A percentile compares a stretch with the other conserved stretches of the same genome.
Evolutionary conservation across 306 rosid genomes (phyloP).

Genomic region (Styphnolobium japonicum): DNA sequence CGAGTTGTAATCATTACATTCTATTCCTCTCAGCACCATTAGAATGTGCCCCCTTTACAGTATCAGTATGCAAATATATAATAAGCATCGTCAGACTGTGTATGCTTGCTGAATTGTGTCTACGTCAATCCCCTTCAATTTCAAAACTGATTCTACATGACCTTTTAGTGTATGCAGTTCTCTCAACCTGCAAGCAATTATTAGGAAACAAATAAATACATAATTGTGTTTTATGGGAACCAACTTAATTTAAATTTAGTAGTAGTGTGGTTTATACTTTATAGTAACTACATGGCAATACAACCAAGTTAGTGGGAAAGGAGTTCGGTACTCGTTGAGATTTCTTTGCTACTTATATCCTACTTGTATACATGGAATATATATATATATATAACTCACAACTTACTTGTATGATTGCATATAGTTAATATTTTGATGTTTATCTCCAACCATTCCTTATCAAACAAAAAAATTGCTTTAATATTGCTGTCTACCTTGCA

Average conservation of each 20-base stretch:
- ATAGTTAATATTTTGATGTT: neutral
- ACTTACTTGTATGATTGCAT: neutral
- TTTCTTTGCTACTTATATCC: neutral
- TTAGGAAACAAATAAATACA: neutral
- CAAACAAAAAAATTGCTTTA: neutral
- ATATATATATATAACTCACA: neutral
- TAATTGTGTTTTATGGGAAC: neutral
- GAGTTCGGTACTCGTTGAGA: neutral
- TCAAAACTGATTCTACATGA: constrained; percentile 87
- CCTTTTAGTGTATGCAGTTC: constrained; percentile 82
- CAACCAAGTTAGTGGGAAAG: neutral
- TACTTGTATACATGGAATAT: neutral
- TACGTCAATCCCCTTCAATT: constrained; percentile 76
- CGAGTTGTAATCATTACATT: constrained; percentile 22
- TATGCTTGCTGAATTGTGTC: constrained; percentile 89
- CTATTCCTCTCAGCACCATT: constrained; percentile 34
- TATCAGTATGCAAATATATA: constrained; percentile 18
- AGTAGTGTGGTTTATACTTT: neutral
- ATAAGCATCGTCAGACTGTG: constrained; percentile 60
- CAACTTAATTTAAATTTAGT: neutral
- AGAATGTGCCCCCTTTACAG: constrained; percentile 31
- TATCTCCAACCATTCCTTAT: neutral
- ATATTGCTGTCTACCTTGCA: constrained; percentile 52
- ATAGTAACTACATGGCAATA: too few species aligned
- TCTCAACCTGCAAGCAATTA: constrained; percentile 48